Conservation (phyloP, 257 asterid species). For the Rhazya stricta region DNA sequence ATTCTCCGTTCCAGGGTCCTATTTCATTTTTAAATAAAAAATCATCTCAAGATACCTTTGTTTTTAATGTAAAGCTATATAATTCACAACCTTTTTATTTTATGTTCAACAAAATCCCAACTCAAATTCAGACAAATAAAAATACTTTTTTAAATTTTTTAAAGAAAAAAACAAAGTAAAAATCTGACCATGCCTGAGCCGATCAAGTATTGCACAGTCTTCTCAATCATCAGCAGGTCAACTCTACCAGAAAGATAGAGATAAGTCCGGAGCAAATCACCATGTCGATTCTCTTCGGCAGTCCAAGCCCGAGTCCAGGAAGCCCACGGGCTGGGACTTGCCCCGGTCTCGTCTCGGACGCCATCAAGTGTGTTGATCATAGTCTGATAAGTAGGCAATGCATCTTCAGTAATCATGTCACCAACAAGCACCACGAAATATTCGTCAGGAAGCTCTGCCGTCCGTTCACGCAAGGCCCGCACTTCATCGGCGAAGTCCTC, state of each 20-base stretch:
- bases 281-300: slow-evolving; percentile 4
- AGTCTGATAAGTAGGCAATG: slow-evolving; percentile 5
- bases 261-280: not conserved
- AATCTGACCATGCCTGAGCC: slow-evolving; percentile 31
- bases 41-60: no score
- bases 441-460: not conserved
- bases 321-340: slow-evolving; percentile 4
- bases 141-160: no score
- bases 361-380: slow-evolving; percentile 7
- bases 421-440: not conserved
- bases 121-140: not conserved
- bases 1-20: slow-evolving; percentile 2
- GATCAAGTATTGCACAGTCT: slow-evolving; percentile 31
- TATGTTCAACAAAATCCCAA: no score
- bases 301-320: slow-evolving; percentile 7
- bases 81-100: no score
- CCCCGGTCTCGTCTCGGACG: not conserved
- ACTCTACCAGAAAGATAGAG: slow-evolving; percentile 8
- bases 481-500: not conserved
- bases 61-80: no score
- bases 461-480: not conserved
- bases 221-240: slow-evolving; percentile 3
- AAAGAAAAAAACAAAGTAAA: not conserved
- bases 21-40: no score
- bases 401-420: slow-evolving; percentile 4